These are phyloP conservation scores for Antrodiella citrinella DNA, from an alignment of 768 basidiomycete species.

Conservation along the genomic window DNA sequence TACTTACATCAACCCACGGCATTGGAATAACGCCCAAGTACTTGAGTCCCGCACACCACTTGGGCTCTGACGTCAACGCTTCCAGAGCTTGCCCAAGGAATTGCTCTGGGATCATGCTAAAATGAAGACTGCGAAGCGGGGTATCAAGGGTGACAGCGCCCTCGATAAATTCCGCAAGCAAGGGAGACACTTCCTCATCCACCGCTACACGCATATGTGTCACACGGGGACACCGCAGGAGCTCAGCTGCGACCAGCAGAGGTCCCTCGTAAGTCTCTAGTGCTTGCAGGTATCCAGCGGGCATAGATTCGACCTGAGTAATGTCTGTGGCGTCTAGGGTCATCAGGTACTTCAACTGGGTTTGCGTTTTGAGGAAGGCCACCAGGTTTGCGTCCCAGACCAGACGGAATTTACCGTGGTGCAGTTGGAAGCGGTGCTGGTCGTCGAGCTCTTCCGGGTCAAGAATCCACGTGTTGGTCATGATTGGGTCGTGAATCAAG, in stretches of 20 bases:
- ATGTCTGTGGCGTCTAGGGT: constrained; percentile 12
- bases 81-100: constrained; percentile 22
- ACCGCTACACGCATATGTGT: constrained; percentile 37
- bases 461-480: constrained; percentile 38
- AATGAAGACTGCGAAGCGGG: constrained; percentile 28
- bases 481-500: constrained; percentile 31
- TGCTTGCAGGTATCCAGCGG: constrained; percentile 24
- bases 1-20: constrained; percentile 26
- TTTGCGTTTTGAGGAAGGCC: constrained; percentile 42
- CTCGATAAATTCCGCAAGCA: constrained; percentile 19
- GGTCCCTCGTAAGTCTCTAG: constrained; percentile 40
- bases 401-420: constrained; percentile 40
- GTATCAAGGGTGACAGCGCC: constrained; percentile 20
- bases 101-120: constrained; percentile 28
- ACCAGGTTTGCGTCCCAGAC: constrained; percentile 39
- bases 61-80: constrained; percentile 25
- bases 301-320: constrained; percentile 9
- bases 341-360: constrained; percentile 32
- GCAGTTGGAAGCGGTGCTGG: constrained; percentile 42
- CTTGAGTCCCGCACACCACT: constrained; percentile 25
- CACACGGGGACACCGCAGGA: constrained; percentile 29
- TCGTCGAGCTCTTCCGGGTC: constrained; percentile 27
- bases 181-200: constrained; percentile 28
- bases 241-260: constrained; percentile 31
- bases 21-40: constrained; percentile 32